Base-by-base conservation (phyloP, 1,139 yeast genomes). In the Meyerozyma smithsonii region DNA sequence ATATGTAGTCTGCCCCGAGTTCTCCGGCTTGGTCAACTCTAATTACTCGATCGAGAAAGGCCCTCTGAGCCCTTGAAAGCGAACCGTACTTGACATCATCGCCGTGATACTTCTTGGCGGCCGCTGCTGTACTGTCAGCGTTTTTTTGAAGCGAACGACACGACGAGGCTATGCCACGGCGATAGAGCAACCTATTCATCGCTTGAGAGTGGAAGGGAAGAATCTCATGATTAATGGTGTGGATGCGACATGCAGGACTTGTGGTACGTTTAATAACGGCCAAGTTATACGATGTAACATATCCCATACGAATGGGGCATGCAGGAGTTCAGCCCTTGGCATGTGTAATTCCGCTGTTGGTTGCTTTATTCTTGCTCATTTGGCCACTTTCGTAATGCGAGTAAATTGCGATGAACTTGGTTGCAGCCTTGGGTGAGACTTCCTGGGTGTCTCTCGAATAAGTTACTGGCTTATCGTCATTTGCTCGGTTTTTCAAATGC, bases 21-120 rank as follows among this genome's bases (percentile, higher is more conserved):
- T 92, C 99, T 30, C 99, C 99, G 1, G 98, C 97, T 61, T 92
- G 98, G 56, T 92, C 97, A 7, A 92, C 98, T 39, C 98, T 71
- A 19, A 92, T 78, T 1, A 83, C 81, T 43, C 92, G 65, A 42
- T 86, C 88, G 21, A 89, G 69, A 47, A 74, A 86, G 1, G 89
- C 89, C 46, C 68, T 69, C 53, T 84, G 90, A 0, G 86, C 85
- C 36, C 63, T 63, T 3, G 79, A 71, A 38, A 80, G 55, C 4
- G 71, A 58, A 1, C 75, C 76, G 43, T 68, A 69, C 40, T 49
- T 42, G 15, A 47, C 42, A 10, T 37, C 33, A 8, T 35, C 50
- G 10, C 55, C 50, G 33, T 50, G 44, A 40, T 54, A 52, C 36
- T 55, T 51, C 41, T 52, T 58, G 10, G 54, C 45, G 8, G 46